phyloP scores from a whole-genome alignment of 1,139 yeast species.

The Fermentozyma sake region DNA sequence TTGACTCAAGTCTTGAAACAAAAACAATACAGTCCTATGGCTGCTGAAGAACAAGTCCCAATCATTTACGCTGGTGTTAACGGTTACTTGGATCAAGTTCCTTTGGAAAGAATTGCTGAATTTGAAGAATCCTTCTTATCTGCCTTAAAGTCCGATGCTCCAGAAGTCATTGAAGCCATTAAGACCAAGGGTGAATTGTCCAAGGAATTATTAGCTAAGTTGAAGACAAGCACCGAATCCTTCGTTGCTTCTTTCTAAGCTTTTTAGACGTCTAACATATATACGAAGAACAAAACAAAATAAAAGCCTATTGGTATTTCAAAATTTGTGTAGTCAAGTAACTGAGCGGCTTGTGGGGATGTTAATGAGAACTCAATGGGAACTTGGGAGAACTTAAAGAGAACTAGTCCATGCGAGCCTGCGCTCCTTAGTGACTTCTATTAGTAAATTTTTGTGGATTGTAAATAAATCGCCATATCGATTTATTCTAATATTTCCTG shows the following conservation, averaged over 20 bases:
- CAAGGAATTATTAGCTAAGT: slow-evolving; percentile 79
- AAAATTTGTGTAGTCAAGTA: too few relatives aligned
- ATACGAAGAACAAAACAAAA: too few relatives aligned
- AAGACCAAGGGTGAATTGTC: slow-evolving; percentile 88
- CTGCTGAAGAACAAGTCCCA: slow-evolving; percentile 99
- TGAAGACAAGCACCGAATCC: slow-evolving; percentile 87
- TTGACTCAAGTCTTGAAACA: slow-evolving; percentile 98
- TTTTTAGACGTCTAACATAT: too few relatives aligned
- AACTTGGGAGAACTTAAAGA: too few relatives aligned
- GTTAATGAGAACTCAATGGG: too few relatives aligned
- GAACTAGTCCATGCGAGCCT: too few relatives aligned
- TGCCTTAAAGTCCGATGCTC: slow-evolving; percentile 85
- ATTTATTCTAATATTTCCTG: too few relatives aligned
- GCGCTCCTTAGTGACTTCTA: too few relatives aligned
- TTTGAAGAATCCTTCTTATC: slow-evolving; percentile 92
- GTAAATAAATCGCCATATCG: too few relatives aligned
- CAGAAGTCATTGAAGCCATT: slow-evolving; percentile 78
- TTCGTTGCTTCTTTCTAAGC: slow-evolving; percentile 84
- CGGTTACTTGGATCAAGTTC: slow-evolving; percentile 92
- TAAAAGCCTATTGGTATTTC: too few relatives aligned
- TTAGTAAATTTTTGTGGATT: too few relatives aligned
- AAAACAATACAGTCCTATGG: slow-evolving; percentile 93
- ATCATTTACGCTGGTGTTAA: slow-evolving; percentile 98
- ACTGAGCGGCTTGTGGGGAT: too few relatives aligned
- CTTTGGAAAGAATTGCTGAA: slow-evolving; percentile 82